Percentiles rank a stretch among this genome's conserved stretches.
These are phyloP conservation scores for Phytophthora pisi DNA, from an alignment of 352 stramenopile species.

Conservation along the genomic window DNA sequence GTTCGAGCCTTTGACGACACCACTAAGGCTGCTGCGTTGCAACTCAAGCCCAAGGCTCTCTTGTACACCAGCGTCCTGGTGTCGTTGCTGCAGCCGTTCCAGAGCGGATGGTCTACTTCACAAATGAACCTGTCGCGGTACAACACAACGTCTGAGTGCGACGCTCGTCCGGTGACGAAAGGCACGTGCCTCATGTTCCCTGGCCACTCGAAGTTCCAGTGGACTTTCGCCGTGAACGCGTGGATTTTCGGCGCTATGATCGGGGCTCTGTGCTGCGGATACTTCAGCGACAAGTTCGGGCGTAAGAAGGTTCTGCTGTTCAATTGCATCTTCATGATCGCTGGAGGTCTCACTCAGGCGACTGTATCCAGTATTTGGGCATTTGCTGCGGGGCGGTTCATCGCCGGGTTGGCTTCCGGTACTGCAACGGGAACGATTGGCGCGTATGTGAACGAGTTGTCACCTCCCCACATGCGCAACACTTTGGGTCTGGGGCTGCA, in stretches of 20 bases:
- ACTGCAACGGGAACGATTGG: slow-evolving; percentile 16
- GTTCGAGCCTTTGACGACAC: slow-evolving; percentile 10
- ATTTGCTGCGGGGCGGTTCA: slow-evolving; percentile 18
- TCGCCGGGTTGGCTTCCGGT: slow-evolving; percentile 15
- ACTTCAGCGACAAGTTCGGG: slow-evolving; percentile 30
- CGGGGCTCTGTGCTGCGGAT: slow-evolving; percentile 17
- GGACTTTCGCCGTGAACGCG: slow-evolving; percentile 8
- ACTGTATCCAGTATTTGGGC: slow-evolving; percentile 16
- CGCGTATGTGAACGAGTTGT: slow-evolving; percentile 23
- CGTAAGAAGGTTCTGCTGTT: slow-evolving; percentile 22
- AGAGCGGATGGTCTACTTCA: slow-evolving; percentile 48
- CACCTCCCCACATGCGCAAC: slow-evolving; percentile 9
- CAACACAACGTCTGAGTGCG: slow-evolving; percentile 23
- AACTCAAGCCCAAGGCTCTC: slow-evolving; percentile 26
- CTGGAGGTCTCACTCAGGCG: slow-evolving; percentile 30
- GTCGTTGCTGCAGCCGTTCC: slow-evolving; percentile 38
- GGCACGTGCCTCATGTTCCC: slow-evolving; percentile 21
- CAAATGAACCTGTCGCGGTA: slow-evolving; percentile 14
- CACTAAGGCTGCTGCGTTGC: slow-evolving; percentile 13
- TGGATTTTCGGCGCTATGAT: slow-evolving; percentile 22
- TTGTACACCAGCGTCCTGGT: slow-evolving; percentile 44
- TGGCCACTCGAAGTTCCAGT: slow-evolving; percentile 11
- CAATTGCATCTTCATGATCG: slow-evolving; percentile 43
- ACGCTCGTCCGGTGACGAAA: slow-evolving; percentile 8
- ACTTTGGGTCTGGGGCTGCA: slow-evolving; percentile 12